Percentiles rank a stretch among this genome's conserved stretches.
Evolutionary conservation across 495 filamentous ascomycete species (phyloP).

Genomic region (Podospora conica): DNA sequence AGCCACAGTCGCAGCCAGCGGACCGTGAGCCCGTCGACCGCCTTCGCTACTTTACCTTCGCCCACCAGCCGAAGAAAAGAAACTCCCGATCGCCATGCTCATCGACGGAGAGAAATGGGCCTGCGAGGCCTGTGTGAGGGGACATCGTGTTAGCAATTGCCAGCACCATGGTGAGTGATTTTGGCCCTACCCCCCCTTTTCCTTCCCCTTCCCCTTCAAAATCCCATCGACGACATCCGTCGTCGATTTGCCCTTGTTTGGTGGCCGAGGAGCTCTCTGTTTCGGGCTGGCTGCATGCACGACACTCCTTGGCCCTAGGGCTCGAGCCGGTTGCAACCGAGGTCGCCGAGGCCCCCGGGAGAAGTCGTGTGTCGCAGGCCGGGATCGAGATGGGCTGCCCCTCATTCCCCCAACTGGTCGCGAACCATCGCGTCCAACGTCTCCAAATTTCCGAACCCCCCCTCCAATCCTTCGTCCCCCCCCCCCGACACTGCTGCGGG

Average conservation of each 20-base stretch:
- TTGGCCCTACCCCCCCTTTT: constrained; percentile 14
- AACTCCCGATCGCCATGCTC: constrained; percentile 50
- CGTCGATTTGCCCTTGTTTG: constrained; percentile 3
- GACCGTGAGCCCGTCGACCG: constrained; percentile 20
- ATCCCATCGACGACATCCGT: neutral
- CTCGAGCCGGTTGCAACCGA: constrained; percentile 28
- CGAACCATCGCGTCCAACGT: no score
- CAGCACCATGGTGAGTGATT: constrained; percentile 73
- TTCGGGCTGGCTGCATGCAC: constrained; percentile 11
- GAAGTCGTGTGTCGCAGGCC: constrained; percentile 12
- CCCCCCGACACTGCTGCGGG: constrained; percentile 1
- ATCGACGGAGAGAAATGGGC: constrained; percentile 86
- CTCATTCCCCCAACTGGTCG: neutral
- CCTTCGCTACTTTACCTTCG: constrained; percentile 4
- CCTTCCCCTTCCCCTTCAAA: neutral
- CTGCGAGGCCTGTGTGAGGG: constrained; percentile 90
- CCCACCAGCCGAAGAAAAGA: neutral
- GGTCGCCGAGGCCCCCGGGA: constrained; percentile 19
- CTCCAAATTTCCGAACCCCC: neutral
- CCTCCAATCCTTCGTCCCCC: constrained; percentile 16
- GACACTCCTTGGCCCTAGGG: constrained; percentile 4
- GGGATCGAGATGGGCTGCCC: constrained; percentile 1
- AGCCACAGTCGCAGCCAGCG: constrained; percentile 9
- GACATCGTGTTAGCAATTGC: constrained; percentile 91
- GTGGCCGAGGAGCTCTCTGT: constrained; percentile 5